Base-by-base conservation (phyloP, 148 eudicot species). In the Selenicereus undatus region DNA sequence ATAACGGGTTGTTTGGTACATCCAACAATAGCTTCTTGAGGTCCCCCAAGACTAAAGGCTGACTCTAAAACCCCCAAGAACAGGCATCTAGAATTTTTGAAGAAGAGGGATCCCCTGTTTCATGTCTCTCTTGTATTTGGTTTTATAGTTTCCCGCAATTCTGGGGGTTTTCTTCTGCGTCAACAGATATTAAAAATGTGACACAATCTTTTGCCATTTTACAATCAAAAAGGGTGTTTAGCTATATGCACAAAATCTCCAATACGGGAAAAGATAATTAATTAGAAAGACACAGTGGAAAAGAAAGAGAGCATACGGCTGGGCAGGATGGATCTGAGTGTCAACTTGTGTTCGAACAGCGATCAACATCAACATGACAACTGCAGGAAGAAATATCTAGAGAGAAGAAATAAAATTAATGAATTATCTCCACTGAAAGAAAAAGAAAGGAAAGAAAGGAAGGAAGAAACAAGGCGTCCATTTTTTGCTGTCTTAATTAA, bases 301-400 rank as follows among this genome's bases (percentile, higher is more conserved):
- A 62, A 68, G 70, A 81, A 27, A 32, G 83, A 80, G 70, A 30
- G 74, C 98, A 80, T 94, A 96, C 99, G 97, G 86, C 73, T 96
- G 92, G 12, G 93, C 93, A 82, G 93, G 91, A 85, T 96, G 99
- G 75, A 91, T 80, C 66, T 80, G 90, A 24, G 95, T 92, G 83
- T 96, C 98, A 89, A 90, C 95, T 88, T 82, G 93, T 48, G 92
- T 91, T 75, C 98, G 88, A 76, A 96, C 90, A 86, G 94, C 99
- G 52, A 96, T 92, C 86, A 96, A 86, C 98, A 96, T 88, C 91
- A 96, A 87, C 99, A 96, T 91, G 82, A 96, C 94, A 77, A 88
- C 79, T 58, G 97, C 88, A 2, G 99, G 99, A 79, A 96, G 94
- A 81, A 96, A 87, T 85, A 96, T 88, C 99, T 96, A 90, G 88